phyloP scores from a whole-genome alignment of 2,329 filamentous ascomycete genomes.

The Cladophialophora immunda region DNA sequence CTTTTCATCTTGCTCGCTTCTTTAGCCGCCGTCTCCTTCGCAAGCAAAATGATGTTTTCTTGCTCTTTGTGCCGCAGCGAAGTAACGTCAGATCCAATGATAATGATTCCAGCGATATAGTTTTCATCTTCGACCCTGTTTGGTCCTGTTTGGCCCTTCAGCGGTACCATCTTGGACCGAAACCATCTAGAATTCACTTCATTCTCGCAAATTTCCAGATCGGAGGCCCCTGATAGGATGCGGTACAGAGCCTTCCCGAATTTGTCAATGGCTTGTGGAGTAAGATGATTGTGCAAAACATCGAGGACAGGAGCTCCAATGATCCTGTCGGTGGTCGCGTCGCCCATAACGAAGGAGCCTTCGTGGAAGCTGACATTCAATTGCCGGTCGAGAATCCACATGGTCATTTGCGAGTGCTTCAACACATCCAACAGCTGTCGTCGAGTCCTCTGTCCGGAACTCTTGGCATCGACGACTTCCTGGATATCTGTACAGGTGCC shows the following conservation, averaged over 20 bases:
- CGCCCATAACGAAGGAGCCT: constrained; percentile 54
- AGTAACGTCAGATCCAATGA: constrained; percentile 81
- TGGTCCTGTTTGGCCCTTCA: constrained; percentile 65
- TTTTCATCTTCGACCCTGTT: constrained; percentile 61
- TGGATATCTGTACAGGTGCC: constrained; percentile 83
- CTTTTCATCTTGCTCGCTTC: constrained; percentile 82
- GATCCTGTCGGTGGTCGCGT: constrained; percentile 19
- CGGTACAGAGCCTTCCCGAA: constrained; percentile 64
- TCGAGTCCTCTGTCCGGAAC: constrained; percentile 71
- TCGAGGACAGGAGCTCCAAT: constrained; percentile 48
- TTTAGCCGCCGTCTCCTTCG: constrained; percentile 79
- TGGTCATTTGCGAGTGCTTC: constrained; percentile 76
- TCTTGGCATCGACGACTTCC: constrained; percentile 73
- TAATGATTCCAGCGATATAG: constrained; percentile 75
- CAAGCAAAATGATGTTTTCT: constrained; percentile 74
- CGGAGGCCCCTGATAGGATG: constrained; percentile 68
- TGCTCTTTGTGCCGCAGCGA: constrained; percentile 72
- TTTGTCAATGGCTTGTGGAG: neutral
- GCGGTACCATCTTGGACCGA: constrained; percentile 74
- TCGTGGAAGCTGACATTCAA: constrained; percentile 73
- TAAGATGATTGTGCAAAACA: constrained; percentile 15
- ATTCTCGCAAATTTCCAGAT: constrained; percentile 72
- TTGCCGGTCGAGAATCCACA: constrained; percentile 75
- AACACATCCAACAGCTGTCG: constrained; percentile 77
- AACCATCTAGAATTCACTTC: constrained; percentile 71